Evolutionary conservation across 2,329 filamentous ascomycete genomes (phyloP).

Genomic region (Fusarium xylarioides): DNA sequence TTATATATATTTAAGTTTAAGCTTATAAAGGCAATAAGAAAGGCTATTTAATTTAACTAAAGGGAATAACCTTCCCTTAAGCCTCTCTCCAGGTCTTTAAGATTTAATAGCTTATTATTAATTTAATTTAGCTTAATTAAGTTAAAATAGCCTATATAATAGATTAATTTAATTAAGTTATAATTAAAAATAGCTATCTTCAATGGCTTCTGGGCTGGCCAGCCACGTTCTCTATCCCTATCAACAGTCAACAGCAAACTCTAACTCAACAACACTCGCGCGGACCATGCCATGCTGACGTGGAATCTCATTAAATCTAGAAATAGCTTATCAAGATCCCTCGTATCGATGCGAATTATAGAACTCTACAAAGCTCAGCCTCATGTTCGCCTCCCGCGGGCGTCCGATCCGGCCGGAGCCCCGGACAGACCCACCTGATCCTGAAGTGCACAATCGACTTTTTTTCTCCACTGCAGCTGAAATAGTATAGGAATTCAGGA

Average conservation of each 20-base stretch:
- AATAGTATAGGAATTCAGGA: background rate
- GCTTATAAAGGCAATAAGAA: no score
- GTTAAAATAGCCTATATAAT: no score
- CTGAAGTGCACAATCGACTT: background rate
- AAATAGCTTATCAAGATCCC: background rate
- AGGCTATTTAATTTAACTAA: no score
- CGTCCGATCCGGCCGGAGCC: background rate
- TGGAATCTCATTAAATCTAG: background rate
- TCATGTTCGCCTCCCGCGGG: slow-evolving; percentile 8
- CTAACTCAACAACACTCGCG: background rate
- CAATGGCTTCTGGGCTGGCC: background rate
- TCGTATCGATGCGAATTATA: background rate
- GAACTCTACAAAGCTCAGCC: background rate
- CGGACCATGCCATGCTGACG: background rate
- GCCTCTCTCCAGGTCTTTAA: no score
- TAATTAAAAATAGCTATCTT: no score
- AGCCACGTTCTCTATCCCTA: background rate
- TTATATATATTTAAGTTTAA: no score
- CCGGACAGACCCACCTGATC: slow-evolving; percentile 6
- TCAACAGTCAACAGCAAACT: background rate
- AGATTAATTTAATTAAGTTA: no score
- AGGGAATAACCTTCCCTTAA: no score
- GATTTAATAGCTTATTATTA: no score
- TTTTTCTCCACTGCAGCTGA: slow-evolving; percentile 5
- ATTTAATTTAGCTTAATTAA: no score